Base-by-base conservation (phyloP, 495 filamentous ascomycete genomes). In the Terfezia boudieri region DNA sequence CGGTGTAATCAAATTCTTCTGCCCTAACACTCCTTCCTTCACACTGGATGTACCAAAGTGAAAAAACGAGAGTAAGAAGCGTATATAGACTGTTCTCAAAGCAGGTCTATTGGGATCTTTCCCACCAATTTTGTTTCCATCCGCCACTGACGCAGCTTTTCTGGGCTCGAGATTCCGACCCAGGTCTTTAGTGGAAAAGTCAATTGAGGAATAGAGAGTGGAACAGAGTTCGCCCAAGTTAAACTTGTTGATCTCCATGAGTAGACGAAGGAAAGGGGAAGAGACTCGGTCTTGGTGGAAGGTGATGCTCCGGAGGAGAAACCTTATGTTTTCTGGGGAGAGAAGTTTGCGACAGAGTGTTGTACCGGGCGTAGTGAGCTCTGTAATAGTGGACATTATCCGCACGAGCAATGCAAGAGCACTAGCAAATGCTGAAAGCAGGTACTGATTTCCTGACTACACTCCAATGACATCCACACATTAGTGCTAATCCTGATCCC, bases 231-330 rank as follows among this genome's bases (percentile, higher is more conserved):
- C 56, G 22, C 63, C 63, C 49, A 58, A 57, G 50, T 61, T 55
- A 46, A 65, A 65, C 46, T 56, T 56, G 36, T 65, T 65, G 43
- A 65, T 60, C 53, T 65, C 63, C 26, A 59, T 65, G 46, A 65
- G 55, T 37, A 65, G 20, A 23, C 63, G 59, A 32, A 65, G 52
- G 10, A 59, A 62, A 17, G 63, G 63, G 11, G 57, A 55, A 43
- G 51, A 37, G 16, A 60, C 43, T 36, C 57, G 58, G 9, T 65
- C 63, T 36, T 58, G 62, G 16, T 53, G 57, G 17, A 57, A 52
- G 48, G 53, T 54, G 14, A 65, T 49, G 32, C 59, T 55, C 48
- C 56, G 55, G 50, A 65, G 62, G 49, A 65, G 49, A 49, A 65
- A 60, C 50, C 57, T 62, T 38, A 65, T 38, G 53, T 59, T 60